Base-by-base conservation (phyloP, 305 asterid species). In the Andrographis paniculata region DNA sequence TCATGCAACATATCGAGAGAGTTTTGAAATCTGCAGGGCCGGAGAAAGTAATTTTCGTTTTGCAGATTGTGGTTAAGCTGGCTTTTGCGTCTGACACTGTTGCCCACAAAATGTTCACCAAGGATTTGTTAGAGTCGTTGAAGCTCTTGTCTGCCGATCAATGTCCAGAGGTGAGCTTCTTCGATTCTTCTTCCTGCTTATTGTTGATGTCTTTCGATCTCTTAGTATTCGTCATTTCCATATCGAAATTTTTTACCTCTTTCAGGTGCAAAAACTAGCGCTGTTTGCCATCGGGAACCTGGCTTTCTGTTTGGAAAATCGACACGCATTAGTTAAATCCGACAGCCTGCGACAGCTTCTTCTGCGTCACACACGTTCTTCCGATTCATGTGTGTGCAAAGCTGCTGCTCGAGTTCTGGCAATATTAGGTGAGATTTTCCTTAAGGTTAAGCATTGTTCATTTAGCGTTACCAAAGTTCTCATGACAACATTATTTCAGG, bases 361-460 rank as follows among this genome's bases (percentile, higher is more conserved):
- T 76, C 65, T 84, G 73, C 91, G 92, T 48, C 69, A 81, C 64
- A 87, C 97, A 45, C 74, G 70, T 69, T 76, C 82, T 47, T 66
- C 92, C 27, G 93, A 87, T 50, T 59, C 82, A 43, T 72, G 69
- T 35, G 97, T 92, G 47, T 74, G 81, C 53, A 92, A 84, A 80
- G 97, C 95, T 70, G 97, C 99, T 20, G 84, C 91, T 46, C 99
- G 99, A 63, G 94, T 82, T 67, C 71, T 92, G 61, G 99, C 99
- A 52, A 79, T 92, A 56, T 73, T 92, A 65, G 99, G 99, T 92
- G 30, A 8, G 6, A 8, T 24, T 24, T 8, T 3, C 4, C 6
- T 24, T 24, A 4, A 24, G 8, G 30, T 24, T n/a, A n/a, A n/a
- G n/a, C n/a, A n/a, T n/a, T n/a, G n/a, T n/a, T n/a, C n/a, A n/a